A percentile compares a stretch with the other conserved stretches of the same genome.
phyloP scores from a whole-genome alignment of 306 rosid genomes.

The Calophaca sinica region DNA sequence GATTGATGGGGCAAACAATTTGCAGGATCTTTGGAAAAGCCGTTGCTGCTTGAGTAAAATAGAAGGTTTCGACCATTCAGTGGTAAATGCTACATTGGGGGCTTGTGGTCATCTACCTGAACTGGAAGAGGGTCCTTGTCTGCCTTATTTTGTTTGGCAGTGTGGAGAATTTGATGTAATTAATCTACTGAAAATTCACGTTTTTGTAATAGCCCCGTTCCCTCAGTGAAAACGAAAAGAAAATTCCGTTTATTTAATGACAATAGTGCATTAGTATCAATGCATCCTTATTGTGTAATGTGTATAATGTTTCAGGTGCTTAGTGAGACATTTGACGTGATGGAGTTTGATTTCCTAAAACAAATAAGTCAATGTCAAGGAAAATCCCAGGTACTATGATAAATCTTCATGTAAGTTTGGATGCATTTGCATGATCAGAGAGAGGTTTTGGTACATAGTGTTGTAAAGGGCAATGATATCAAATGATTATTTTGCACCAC shows the following conservation, averaged over 20 bases:
- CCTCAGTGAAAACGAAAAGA: conserved; percentile 11
- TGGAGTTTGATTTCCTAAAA: conserved; percentile 90
- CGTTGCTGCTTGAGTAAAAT: conserved; percentile 67
- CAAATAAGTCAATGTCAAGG: conserved; percentile 65
- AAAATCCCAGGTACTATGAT: conserved; percentile 66
- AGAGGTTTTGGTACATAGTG: conserved; percentile 23
- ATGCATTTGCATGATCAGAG: conserved; percentile 34
- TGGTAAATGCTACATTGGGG: conserved; percentile 73
- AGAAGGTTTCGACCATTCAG: conserved; percentile 87
- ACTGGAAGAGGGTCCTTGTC: conserved; percentile 67
- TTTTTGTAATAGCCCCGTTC: conserved; percentile 18
- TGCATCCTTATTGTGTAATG: conserved; percentile 1
- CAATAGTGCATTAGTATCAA: conserved; percentile 10
- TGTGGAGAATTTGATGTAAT: conserved; percentile 77
- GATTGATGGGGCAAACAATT: conserved; percentile 36
- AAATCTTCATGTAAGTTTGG: conserved; percentile 22
- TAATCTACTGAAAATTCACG: conserved; percentile 27
- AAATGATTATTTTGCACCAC: conserved; percentile 14
- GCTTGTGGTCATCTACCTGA: conserved; percentile 73
- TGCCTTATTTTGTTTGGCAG: conserved; percentile 80
- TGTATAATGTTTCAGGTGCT: conserved; percentile 71
- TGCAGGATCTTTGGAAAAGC: conserved; percentile 91
- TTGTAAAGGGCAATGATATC: conserved; percentile 8
- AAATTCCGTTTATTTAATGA: conserved; percentile 34
- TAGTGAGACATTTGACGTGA: conserved; percentile 67